These are phyloP conservation scores for Rhododendron kiyosumense DNA, from an alignment of 148 eudicot genomes.

Conservation along the genomic window DNA sequence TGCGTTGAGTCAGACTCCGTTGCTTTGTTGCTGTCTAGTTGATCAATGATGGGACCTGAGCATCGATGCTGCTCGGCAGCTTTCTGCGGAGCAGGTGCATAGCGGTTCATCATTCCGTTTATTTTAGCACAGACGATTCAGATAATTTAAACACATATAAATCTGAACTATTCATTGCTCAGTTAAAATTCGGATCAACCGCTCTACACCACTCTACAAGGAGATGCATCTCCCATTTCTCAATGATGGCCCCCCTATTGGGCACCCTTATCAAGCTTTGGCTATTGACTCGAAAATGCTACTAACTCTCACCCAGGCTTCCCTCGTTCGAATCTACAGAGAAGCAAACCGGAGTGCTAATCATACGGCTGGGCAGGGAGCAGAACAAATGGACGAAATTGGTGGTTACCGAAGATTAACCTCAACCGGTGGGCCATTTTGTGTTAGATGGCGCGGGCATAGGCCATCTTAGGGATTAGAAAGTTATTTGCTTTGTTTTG, in stretches of 20 bases:
- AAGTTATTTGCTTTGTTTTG: background rate
- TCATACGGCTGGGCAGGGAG: background rate
- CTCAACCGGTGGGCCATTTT: background rate
- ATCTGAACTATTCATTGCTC: too few relatives aligned
- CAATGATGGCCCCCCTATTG: too few relatives aligned
- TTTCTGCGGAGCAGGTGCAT: too few relatives aligned
- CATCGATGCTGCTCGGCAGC: too few relatives aligned
- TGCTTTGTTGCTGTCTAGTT: too few relatives aligned
- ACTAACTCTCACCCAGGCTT: background rate
- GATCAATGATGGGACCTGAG: background rate
- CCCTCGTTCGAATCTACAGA: background rate
- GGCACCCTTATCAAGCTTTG: background rate
- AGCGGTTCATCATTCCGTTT: too few relatives aligned
- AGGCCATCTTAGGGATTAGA: background rate
- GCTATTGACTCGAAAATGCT: background rate
- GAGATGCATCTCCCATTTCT: too few relatives aligned
- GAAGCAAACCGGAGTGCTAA: background rate
- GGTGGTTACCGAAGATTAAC: background rate
- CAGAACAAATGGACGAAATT: background rate
- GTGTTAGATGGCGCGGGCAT: background rate
- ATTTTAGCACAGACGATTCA: rapidly evolving
- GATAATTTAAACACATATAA: too few relatives aligned
- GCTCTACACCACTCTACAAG: too few relatives aligned
- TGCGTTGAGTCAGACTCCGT: background rate
- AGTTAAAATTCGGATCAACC: too few relatives aligned